Percentiles rank a stretch among this genome's conserved stretches.
These are phyloP conservation scores for Cladophialophora bantiana DNA, from an alignment of 2,329 filamentous ascomycete genomes.

Conservation along the genomic window DNA sequence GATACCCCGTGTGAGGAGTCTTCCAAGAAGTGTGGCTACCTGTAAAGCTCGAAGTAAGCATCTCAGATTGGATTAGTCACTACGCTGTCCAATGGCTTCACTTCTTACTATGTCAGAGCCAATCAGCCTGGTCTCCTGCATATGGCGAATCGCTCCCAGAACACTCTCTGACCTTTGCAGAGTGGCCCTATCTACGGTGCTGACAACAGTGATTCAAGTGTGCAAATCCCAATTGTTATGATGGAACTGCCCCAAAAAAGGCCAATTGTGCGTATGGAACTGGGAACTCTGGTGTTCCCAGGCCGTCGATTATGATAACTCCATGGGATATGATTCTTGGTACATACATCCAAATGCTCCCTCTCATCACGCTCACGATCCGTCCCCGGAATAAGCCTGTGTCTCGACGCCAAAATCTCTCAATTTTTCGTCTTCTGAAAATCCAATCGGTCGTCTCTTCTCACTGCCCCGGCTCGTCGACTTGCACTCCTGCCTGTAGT, in stretches of 20 bases:
- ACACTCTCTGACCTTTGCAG: neutral
- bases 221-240: neutral
- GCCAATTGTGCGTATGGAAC: neutral
- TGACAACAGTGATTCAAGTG: neutral
- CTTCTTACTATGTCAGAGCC: neutral
- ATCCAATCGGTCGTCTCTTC: neutral
- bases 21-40: neutral
- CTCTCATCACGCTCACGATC: neutral
- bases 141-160: neutral
- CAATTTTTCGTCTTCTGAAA: neutral
- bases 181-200: neutral
- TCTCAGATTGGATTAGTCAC: neutral
- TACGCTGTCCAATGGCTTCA: neutral
- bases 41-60: neutral
- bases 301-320: neutral
- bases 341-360: neutral
- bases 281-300: neutral
- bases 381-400: neutral
- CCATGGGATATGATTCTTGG: neutral
- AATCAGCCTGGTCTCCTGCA: neutral
- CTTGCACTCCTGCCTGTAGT: constrained; percentile 31
- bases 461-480: neutral
- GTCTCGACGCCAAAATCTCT: neutral
- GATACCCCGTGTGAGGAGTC: neutral
- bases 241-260: neutral